These are phyloP conservation scores for Leccinum arenicola DNA, from an alignment of 768 basidiomycete species.

Conservation along the genomic window DNA sequence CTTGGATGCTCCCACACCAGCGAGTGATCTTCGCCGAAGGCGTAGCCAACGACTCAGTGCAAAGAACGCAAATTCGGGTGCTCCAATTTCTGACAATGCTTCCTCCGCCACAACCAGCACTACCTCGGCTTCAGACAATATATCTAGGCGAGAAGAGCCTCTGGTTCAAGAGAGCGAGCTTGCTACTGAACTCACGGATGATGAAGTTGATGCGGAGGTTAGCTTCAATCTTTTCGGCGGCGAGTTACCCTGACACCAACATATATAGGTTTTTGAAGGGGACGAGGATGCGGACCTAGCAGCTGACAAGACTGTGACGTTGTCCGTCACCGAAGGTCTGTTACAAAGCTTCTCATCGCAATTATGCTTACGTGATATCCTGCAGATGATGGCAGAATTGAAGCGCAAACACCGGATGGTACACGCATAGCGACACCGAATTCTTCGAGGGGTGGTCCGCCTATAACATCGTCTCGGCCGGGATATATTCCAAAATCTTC, in stretches of 20 bases:
- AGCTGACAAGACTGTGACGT: constrained; percentile 81
- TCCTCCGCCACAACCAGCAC: constrained; percentile 25
- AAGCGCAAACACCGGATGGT: constrained; percentile 96
- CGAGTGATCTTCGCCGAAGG: constrained; percentile 54
- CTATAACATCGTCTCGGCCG: constrained; percentile 32
- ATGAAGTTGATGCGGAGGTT: constrained; percentile 79
- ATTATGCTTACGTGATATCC: constrained; percentile 6
- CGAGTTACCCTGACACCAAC: constrained; percentile 14
- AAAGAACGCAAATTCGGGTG: constrained; percentile 42
- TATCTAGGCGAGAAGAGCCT: constrained; percentile 42
- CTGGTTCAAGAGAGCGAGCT: constrained; percentile 61
- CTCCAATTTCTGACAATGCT: constrained; percentile 10
- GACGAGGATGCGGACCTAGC: constrained; percentile 74
- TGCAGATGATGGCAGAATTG: constrained; percentile 86
- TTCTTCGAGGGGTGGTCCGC: constrained; percentile 42
- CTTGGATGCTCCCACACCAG: constrained; percentile 33
- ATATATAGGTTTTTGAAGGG: constrained; percentile 71
- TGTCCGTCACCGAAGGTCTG: constrained; percentile 78
- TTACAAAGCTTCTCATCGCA: not conserved
- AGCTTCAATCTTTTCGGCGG: not conserved
- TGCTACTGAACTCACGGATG: constrained; percentile 77
- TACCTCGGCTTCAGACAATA: constrained; percentile 26
- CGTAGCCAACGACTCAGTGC: constrained; percentile 84
- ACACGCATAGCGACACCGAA: constrained; percentile 90
- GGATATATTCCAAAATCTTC: constrained; percentile 51